Percentiles rank a stretch among this genome's conserved stretches.
These are phyloP conservation scores for Boletellus ananas DNA, from an alignment of 768 basidiomycete species.

Conservation along the genomic window DNA sequence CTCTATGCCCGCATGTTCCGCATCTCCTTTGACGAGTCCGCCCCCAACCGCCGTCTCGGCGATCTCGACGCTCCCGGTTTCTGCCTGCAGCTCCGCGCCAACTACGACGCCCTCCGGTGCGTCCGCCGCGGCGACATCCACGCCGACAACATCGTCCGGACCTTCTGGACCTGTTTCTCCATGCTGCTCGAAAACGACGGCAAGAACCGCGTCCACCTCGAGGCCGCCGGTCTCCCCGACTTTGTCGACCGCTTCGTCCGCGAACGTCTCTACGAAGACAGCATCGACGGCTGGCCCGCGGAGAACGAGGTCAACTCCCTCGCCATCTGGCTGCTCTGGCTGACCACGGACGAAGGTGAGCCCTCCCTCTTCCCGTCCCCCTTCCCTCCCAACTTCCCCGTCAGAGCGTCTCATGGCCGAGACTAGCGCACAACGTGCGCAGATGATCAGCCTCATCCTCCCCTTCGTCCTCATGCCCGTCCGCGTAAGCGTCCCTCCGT, in stretches of 20 bases:
- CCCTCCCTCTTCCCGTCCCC: conserved; percentile 2
- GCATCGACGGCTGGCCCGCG: conserved; percentile 52
- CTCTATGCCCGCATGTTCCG: conserved; percentile 56
- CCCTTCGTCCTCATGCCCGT: conserved; percentile 49
- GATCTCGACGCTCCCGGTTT: conserved; percentile 35
- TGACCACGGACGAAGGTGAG: conserved; percentile 50
- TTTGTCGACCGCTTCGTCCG: conserved; percentile 47
- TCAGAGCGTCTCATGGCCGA: conserved; percentile 30
- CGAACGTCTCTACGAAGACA: conserved; percentile 42
- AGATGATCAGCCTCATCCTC: conserved; percentile 34
- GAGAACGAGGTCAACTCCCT: conserved; percentile 48
- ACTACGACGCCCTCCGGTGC: conserved; percentile 29
- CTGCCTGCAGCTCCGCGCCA: conserved; percentile 39
- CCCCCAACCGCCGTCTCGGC: conserved; percentile 49
- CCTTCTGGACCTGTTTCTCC: conserved; percentile 47
- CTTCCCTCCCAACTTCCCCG: conserved; percentile 11
- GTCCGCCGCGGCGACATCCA: conserved; percentile 33
- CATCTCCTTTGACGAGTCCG: conserved; percentile 52
- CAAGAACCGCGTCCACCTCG: conserved; percentile 55
- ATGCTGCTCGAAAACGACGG: conserved; percentile 69
- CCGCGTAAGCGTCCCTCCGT: conserved; percentile 34
- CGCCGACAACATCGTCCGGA: conserved; percentile 27
- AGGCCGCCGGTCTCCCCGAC: conserved; percentile 44
- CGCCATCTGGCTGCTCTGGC: conserved; percentile 64
- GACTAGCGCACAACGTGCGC: conserved; percentile 24